Conservation (phyloP, 2,329 filamentous ascomycete species). For the Uncinocarpus reesii region DNA sequence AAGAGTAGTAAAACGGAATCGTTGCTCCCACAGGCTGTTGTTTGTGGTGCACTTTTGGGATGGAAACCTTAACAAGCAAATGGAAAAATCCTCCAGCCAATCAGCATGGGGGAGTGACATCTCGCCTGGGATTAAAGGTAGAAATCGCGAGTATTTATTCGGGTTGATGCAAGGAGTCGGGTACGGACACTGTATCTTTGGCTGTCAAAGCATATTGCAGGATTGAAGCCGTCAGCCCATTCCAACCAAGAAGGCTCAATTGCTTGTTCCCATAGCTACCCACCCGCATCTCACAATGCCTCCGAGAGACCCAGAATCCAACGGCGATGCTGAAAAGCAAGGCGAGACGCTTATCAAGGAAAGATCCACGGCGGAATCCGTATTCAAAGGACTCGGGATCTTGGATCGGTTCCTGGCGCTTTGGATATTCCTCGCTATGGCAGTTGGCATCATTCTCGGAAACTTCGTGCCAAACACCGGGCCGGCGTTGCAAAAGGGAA, state of each 20-base stretch:
- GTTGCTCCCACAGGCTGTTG: no score
- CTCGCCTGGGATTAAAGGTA: background rate
- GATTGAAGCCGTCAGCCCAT: no score
- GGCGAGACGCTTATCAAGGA: background rate
- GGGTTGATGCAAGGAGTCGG: no score
- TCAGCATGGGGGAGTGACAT: slow-evolving; percentile 4
- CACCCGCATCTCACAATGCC: background rate
- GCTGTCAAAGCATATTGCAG: background rate
- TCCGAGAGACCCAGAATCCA: background rate
- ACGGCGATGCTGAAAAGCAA: slow-evolving; percentile 2
- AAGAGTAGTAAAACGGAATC: no score
- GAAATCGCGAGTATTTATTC: background rate
- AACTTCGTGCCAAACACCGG: slow-evolving; percentile 60
- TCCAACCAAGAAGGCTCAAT: background rate
- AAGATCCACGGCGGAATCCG: slow-evolving; percentile 15
- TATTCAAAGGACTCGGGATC: slow-evolving; percentile 44
- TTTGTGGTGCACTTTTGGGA: no score
- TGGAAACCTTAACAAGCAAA: no score
- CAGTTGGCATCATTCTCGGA: slow-evolving; percentile 61
- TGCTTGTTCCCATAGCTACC: background rate
- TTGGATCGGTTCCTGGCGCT: slow-evolving; percentile 56
- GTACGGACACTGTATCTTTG: no score
- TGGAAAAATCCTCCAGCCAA: background rate
- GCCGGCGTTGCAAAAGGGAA: slow-evolving; percentile 55
- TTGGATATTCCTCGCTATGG: slow-evolving; percentile 73